phyloP scores from a whole-genome alignment of 2,329 filamentous ascomycete genomes.

The Neophaeococcomyces aloes region DNA sequence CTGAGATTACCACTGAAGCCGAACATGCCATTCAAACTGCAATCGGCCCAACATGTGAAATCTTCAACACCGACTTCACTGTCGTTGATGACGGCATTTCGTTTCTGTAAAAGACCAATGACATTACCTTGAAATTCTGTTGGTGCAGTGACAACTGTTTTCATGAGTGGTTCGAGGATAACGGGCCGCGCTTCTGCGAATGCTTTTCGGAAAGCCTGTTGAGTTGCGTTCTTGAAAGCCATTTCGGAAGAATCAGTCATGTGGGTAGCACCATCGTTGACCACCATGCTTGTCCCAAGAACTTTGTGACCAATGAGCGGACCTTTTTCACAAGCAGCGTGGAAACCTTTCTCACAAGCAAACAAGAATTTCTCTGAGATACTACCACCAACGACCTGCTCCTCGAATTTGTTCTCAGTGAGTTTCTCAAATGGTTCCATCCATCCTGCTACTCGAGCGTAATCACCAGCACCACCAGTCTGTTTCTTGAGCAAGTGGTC shows the following conservation, averaged over 20 bases:
- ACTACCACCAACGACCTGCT: slow-evolving; percentile 75
- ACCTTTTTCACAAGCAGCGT: slow-evolving; percentile 69
- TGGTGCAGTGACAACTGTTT: slow-evolving; percentile 89
- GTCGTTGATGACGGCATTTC: slow-evolving; percentile 87
- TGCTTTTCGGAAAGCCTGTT: slow-evolving; percentile 92
- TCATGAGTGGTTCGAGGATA: slow-evolving; percentile 94
- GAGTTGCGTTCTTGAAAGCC: slow-evolving; percentile 87
- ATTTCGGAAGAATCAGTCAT: slow-evolving; percentile 96
- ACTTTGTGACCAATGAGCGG: slow-evolving; percentile 89
- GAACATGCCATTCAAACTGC: slow-evolving; percentile 94
- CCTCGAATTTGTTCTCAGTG: slow-evolving; percentile 70
- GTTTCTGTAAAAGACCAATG: slow-evolving; percentile 91
- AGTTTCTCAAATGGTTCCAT: slow-evolving; percentile 73
- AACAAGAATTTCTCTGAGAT: slow-evolving; percentile 94
- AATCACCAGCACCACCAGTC: slow-evolving; percentile 90
- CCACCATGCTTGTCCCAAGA: slow-evolving; percentile 76
- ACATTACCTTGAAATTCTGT: slow-evolving; percentile 97
- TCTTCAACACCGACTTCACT: slow-evolving; percentile 90
- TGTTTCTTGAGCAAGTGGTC: slow-evolving; percentile 94
- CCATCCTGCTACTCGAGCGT: slow-evolving; percentile 79
- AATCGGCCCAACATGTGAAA: slow-evolving; percentile 85
- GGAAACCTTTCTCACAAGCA: slow-evolving; percentile 92
- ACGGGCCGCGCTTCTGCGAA: slow-evolving; percentile 72
- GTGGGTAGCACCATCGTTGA: slow-evolving; percentile 94
- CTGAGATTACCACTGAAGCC: slow-evolving; percentile 86